Conservation (phyloP, 176 grass and related monocot species). For the Olyra latifolia region DNA sequence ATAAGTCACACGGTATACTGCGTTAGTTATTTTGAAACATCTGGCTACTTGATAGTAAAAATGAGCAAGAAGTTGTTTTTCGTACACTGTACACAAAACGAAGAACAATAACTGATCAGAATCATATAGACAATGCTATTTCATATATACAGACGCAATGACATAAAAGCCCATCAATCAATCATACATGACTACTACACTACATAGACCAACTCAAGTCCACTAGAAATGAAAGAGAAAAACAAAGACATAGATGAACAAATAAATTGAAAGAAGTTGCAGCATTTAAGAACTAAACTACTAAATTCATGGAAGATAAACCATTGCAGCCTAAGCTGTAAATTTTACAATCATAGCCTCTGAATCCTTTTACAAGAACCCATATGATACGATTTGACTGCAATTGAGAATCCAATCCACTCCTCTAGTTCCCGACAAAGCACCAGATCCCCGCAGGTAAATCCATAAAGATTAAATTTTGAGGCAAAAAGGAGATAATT, state of each 20-base stretch:
- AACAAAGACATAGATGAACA: background rate
- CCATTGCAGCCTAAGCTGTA: background rate
- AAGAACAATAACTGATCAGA: background rate
- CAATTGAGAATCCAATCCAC: background rate
- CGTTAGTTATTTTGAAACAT: constrained; percentile 34
- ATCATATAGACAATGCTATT: background rate
- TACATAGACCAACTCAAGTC: constrained; percentile 14
- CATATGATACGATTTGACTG: background rate
- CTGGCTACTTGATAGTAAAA: background rate
- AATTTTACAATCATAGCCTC: background rate
- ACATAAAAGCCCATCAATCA: constrained; percentile 9
- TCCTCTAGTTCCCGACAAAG: background rate
- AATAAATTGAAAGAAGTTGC: background rate
- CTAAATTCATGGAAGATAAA: background rate
- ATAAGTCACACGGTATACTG: background rate
- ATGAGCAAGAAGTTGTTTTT: background rate
- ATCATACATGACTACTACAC: background rate
- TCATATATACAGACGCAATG: background rate
- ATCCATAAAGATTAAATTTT: constrained; percentile 20
- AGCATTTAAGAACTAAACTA: background rate
- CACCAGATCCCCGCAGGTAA: background rate
- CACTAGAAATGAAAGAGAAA: background rate
- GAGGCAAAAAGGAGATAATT: background rate
- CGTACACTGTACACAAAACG: background rate
- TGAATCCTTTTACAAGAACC: background rate